A percentile compares a stretch with the other conserved stretches of the same genome.
Conservation (phyloP, 1,139 yeast genomes). For the Nadsonia starkeyi-henricii region DNA sequence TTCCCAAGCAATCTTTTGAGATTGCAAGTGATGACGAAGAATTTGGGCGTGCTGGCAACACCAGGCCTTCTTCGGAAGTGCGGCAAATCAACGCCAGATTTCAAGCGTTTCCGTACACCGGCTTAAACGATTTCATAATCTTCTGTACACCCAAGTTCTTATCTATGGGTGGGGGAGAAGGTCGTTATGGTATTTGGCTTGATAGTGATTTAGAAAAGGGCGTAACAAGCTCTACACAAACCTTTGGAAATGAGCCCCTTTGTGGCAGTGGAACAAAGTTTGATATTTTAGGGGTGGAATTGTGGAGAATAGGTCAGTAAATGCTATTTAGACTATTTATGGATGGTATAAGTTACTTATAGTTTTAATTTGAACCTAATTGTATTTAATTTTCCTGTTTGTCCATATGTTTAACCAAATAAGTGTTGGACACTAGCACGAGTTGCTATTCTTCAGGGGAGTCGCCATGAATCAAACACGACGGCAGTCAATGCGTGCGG, state of each 20-base stretch:
- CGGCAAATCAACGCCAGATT: constrained; percentile 21
- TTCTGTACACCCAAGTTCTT: constrained; percentile 69
- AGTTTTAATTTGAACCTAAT: neutral
- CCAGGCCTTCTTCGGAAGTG: neutral
- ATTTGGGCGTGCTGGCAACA: too few species aligned
- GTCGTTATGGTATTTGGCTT: constrained; percentile 85
- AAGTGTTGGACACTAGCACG: neutral
- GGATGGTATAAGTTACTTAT: constrained; percentile 20
- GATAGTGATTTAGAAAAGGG: constrained; percentile 65
- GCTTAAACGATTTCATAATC: constrained; percentile 71
- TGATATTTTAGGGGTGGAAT: constrained; percentile 61
- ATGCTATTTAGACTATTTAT: constrained; percentile 7
- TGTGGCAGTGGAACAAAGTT: constrained; percentile 50
- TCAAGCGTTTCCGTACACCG: constrained; percentile 80
- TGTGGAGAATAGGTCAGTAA: constrained; percentile 57
- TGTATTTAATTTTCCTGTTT: constrained; percentile 1
- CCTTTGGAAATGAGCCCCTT: constrained; percentile 82
- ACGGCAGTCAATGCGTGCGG: neutral
- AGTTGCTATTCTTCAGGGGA: neutral
- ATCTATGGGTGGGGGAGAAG: constrained; percentile 85
- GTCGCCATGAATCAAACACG: neutral
- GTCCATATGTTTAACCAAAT: neutral
- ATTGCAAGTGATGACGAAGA: constrained; percentile 3
- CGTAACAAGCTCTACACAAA: constrained; percentile 61
- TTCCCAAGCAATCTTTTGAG: neutral